Evolutionary conservation across 2,329 filamentous ascomycete genomes (phyloP), one percentile per base, ranked within the genome.

Genomic region (Colletotrichum echinochloae): DNA sequence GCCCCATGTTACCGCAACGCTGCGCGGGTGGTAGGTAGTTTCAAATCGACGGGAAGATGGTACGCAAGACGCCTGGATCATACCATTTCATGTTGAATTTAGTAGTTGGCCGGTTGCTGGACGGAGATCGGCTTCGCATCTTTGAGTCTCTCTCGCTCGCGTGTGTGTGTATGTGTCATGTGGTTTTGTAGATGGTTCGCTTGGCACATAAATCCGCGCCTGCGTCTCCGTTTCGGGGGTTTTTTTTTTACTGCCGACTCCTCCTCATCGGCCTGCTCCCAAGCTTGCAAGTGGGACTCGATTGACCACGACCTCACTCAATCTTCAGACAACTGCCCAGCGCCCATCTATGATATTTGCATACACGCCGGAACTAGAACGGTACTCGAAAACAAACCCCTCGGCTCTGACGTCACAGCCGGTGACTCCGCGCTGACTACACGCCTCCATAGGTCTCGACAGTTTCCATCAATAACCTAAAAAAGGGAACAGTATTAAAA

Each of bases 181-280:
- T 35, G 37, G 30, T 48, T 65, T 49, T 49, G 46, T 9, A 33
- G 26, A 20, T 46, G 64, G 57, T 64, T 54, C 57, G 49, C 60
- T 67, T 26, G 64, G 39, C 59, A 49, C 65, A 67, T n/a, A 62
- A 67, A 44, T 57, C 64, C 64, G 54, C 62, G 49, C 49, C 12
- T 44, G 55, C 37, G 23, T 33, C 23, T 28, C 49, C 44, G 52
- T 46, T 66, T 46, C 37, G 37, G 64, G 16, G 28, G n/a, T n/a
- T n/a, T n/a, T n/a, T n/a, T 39, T 46, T n/a, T 59, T 39, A 20
- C 16, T 68, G 60, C 60, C 54, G 60, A 68, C 52, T 68, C 23
- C 54, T 55, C 1, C 30, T 39, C 9, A 46, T 33, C 55, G 59
- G 30, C 20, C 28, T 41, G 16, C n/a, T 18, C 35, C 35, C 26